Base-by-base conservation (phyloP, 495 filamentous ascomycete species). In the Cladorrhinum samala region DNA sequence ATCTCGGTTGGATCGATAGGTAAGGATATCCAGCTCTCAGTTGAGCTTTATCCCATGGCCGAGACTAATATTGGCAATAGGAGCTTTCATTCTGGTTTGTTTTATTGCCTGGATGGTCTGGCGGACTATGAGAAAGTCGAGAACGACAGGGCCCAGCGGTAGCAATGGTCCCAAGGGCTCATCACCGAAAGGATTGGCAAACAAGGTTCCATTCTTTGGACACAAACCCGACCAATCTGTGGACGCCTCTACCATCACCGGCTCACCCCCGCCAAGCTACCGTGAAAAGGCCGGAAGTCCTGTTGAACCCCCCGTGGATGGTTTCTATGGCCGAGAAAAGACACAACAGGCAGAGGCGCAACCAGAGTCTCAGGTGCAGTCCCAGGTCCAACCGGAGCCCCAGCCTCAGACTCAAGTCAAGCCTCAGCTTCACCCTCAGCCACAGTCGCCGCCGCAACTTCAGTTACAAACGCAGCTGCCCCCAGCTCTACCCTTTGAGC, bases 1-100 rank as follows among this genome's bases (percentile, higher is more conserved):
- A 69, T 80, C 52, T 74, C 74, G 24, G 68, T 68, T 11, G 75
- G 76, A 16, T 65, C 75, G 16, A 78, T 80, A 53, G 74, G 77
- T 79, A 63, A 58, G 68, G 58, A 16, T 21, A 17, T 37, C 21
- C 4, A 24, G 2, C 13, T 24, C 2, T 14, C 16, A 13, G n/a
- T 19, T 7, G 1, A 7, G 11, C 39, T 2, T 13, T 36, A 47
- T 14, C 9, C 11, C 36, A 19, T 17, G 9, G 24, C 46, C 60
- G 39, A 53, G 36, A 56, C 41, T 17, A 23, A n/a, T n/a, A n/a
- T n/a, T n/a, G 2, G 2, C 2, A 21, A 0, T 19, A 75, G 73
- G 70, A 20, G 64, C 60, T 5, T 76, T 75, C 41, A 67, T 75
- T 17, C 39, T 76, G 14, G 25, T 73, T 33, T 73, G 62, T 47